Conservation (phyloP, 1,139 yeast species). For the Geotrichum reessii region DNA sequence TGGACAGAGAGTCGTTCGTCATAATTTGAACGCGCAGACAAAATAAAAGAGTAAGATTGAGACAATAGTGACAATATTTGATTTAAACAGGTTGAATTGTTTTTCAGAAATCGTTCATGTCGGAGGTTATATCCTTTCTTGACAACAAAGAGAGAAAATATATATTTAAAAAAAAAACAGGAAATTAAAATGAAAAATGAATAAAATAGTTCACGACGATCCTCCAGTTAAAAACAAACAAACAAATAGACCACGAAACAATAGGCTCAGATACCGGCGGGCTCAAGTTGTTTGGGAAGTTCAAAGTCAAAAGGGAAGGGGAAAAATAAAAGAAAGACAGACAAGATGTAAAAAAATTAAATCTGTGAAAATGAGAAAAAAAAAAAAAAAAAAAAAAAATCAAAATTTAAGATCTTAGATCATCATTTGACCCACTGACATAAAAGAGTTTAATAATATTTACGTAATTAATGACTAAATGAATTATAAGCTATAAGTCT, state of each 20-base stretch:
- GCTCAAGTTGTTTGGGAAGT: neutral
- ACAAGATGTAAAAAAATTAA: neutral
- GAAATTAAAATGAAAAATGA: too few species aligned
- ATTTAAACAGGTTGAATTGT: neutral
- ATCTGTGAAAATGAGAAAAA: neutral
- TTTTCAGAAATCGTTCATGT: neutral
- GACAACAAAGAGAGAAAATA: neutral
- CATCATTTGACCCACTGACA: too few species aligned
- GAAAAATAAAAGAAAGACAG: neutral
- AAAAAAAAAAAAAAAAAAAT: neutral
- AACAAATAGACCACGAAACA: neutral
- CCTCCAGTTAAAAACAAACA: neutral
- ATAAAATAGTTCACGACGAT: neutral
- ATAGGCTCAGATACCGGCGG: neutral
- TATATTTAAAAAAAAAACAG: neutral
- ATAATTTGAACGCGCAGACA: neutral
- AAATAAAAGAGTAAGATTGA: neutral
- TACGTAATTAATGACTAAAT: neutral
- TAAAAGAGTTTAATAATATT: neutral
- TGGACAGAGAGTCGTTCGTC: conserved; percentile 2
- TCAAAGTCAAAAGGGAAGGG: neutral
- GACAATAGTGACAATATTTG: neutral
- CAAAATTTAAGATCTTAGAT: neutral
- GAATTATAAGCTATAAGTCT: too few species aligned
- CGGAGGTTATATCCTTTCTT: neutral